A percentile compares a stretch with the other conserved stretches of the same genome.
Conservation (phyloP, 345 rosid genomes). For the Pugionium cornutum region DNA sequence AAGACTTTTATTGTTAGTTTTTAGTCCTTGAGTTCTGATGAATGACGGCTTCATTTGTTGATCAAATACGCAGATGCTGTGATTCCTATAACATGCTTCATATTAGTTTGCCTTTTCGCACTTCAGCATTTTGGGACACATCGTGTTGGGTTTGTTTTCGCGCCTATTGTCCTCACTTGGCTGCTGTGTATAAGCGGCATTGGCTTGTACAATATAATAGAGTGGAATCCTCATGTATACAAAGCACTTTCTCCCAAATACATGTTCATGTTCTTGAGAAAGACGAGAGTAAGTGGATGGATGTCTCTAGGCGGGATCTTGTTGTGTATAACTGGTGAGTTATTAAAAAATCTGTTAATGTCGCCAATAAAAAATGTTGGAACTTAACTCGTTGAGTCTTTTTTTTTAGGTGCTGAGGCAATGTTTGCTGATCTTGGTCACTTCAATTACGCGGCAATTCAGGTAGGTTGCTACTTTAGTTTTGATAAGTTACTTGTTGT, state of each 20-base stretch:
- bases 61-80: constrained; percentile 73
- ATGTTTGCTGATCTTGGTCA: constrained; percentile 99
- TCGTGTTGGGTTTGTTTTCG: constrained; percentile 85
- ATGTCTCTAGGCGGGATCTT: constrained; percentile 98
- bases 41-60: constrained; percentile 27
- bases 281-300: constrained; percentile 94
- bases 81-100: constrained; percentile 94
- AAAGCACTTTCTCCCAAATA: constrained; percentile 93
- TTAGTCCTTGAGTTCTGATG: constrained; percentile 24
- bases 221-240: constrained; percentile 85
- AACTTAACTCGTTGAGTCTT: constrained; percentile 12
- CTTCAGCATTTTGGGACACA: constrained; percentile 99
- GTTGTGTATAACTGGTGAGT: constrained; percentile 89
- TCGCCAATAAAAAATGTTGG: background rate
- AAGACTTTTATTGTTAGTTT: constrained; percentile 12
- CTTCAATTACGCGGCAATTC: constrained; percentile 92
- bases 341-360: background rate
- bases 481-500: constrained; percentile 6
- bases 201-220: constrained; percentile 83
- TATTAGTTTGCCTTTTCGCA: constrained; percentile 88
- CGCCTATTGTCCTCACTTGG: constrained; percentile 86
- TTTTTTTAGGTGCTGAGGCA: constrained; percentile 89
- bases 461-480: constrained; percentile 44
- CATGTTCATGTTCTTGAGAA: constrained; percentile 96
- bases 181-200: constrained; percentile 85